Evolutionary conservation across 306 rosid genomes (phyloP).

Genomic region (Pyrus communis): DNA sequence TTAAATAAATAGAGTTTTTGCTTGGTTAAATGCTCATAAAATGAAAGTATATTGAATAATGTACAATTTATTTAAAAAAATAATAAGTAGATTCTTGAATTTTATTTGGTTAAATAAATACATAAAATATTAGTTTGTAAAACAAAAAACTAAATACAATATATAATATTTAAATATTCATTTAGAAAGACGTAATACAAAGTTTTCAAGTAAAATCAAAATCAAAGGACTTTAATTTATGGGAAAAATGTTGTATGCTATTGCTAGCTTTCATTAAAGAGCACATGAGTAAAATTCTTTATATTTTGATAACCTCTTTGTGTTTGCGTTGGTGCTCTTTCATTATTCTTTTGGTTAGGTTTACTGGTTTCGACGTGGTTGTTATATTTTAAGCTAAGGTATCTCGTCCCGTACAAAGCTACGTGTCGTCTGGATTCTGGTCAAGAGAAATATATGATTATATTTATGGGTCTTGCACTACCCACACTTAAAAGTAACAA

Average conservation of each 20-base stretch:
- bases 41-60: too few species aligned
- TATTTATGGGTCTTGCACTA: background rate
- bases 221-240: background rate
- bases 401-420: conserved; percentile 1
- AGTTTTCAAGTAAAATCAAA: too few species aligned
- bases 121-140: too few species aligned
- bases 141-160: too few species aligned
- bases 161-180: too few species aligned
- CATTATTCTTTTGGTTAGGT: background rate
- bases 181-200: too few species aligned
- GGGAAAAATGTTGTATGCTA: too few species aligned
- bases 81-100: too few species aligned
- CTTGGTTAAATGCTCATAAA: too few species aligned
- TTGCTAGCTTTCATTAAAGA: background rate
- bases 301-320: background rate
- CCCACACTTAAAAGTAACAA: background rate
- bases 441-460: background rate
- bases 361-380: conserved; percentile 17
- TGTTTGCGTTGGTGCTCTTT: background rate
- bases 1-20: too few species aligned
- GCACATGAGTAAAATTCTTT: background rate
- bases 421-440: background rate
- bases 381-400: background rate
- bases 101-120: too few species aligned
- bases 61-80: too few species aligned